Evolutionary conservation across 345 rosid species (phyloP).

Genomic region (Linum lewisii): DNA sequence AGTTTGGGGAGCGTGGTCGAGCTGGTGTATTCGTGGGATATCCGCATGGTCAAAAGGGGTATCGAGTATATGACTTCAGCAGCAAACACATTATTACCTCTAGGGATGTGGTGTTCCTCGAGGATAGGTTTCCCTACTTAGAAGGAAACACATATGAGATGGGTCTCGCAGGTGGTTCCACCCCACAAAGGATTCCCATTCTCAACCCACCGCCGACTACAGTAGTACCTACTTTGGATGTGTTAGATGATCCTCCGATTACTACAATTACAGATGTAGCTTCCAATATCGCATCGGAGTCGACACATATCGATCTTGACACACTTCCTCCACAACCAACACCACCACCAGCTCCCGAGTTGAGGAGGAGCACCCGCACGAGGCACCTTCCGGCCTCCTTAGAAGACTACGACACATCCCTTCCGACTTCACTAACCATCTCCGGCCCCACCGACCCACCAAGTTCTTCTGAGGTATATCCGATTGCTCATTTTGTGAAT

Average conservation of each 20-base stretch:
- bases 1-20: background rate
- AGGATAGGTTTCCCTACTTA: background rate
- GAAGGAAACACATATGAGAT: background rate
- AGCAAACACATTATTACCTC: background rate
- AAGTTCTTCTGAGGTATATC: background rate
- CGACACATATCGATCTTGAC: too few relatives aligned
- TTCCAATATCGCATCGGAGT: too few relatives aligned
- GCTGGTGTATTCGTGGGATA: background rate
- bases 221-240: too few relatives aligned
- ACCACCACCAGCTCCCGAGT: background rate
- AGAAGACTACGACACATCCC: background rate
- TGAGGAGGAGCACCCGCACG: background rate
- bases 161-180: too few relatives aligned
- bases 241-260: too few relatives aligned
- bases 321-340: too few relatives aligned
- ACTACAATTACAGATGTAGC: too few relatives aligned
- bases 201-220: background rate
- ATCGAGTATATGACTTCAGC: background rate
- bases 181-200: background rate
- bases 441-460: background rate
- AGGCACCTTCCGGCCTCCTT: background rate
- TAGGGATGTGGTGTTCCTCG: background rate
- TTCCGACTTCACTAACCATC: background rate
- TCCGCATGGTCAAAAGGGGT: constrained; percentile 4
- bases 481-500: background rate